These are phyloP conservation scores for Aspergillus diversus DNA, from an alignment of 495 filamentous ascomycete species.

Conservation along the genomic window DNA sequence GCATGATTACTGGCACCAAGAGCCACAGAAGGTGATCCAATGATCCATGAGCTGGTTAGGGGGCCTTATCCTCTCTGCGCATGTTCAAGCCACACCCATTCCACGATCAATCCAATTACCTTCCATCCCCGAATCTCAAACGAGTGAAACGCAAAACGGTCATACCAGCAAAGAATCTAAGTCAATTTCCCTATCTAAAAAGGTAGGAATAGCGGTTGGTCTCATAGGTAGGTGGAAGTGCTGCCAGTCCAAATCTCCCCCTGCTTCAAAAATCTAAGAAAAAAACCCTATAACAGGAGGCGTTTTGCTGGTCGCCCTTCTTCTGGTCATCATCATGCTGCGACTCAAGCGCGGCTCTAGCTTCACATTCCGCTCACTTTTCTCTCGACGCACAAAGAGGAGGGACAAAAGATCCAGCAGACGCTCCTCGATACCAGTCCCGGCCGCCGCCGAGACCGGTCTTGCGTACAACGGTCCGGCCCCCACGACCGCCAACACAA, in stretches of 20 bases:
- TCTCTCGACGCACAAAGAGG: conserved; percentile 15
- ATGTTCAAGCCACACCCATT: not conserved
- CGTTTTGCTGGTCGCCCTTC: not conserved
- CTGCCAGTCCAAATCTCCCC: not conserved
- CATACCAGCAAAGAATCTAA: not conserved
- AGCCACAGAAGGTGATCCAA: not conserved
- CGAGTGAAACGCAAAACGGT: not conserved
- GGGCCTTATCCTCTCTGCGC: not conserved
- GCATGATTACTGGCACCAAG: not conserved
- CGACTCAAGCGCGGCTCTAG: conserved; percentile 5
- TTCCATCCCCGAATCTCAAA: not conserved
- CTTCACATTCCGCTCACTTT: conserved; percentile 14
- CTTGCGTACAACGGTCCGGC: not conserved
- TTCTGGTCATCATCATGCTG: not conserved
- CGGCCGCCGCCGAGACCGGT: not conserved
- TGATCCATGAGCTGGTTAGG: conserved; percentile 3
- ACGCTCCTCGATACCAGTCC: not conserved
- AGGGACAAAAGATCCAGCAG: conserved; percentile 2
- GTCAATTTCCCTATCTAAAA: not conserved
- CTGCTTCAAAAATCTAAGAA: not conserved
- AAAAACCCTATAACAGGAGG: not conserved
- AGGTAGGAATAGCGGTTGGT: not conserved
- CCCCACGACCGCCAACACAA: not conserved
- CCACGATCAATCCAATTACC: not conserved
- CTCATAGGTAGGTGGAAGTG: conserved; percentile 1